Base-by-base conservation (phyloP, 306 rosid species). In the Pachyrhizus erosus region DNA sequence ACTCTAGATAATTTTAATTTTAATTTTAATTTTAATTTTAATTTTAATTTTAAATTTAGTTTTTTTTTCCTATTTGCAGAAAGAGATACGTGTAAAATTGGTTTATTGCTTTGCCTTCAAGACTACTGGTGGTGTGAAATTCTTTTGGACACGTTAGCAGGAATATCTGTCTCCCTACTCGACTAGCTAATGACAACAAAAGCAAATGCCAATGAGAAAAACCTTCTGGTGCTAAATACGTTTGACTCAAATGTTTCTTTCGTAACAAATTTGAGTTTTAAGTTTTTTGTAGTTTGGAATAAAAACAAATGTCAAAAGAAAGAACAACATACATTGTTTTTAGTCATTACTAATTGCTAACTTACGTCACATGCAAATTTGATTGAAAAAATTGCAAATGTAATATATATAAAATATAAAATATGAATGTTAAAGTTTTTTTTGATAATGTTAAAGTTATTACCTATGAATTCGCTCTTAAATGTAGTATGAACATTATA, bases 51-150 rank as follows among this genome's bases (percentile, higher is more conserved):
- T 3, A 20, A 40, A 5, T 4, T 11, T 70, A 43, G 27, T 70
- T 13, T 42, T 42, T 42, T 33, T 15, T 14, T 12, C 15, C 7
- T 17, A 42, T 49, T 66, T 34, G 43, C 42, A 34, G 42, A 71
- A 61, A 9, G 79, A 13, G 43, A 31, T 15, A 14, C 5, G 42
- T 39, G 66, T 26, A 61, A 72, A 72, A 61, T 70, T 64, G 84
- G 62, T 29, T n/a, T 42, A 21, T 60, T n/a, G 74, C 65, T 80
- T 80, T 80, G 73, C 79, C 84, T 72, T 80, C 65, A 80, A 70
- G 73, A 55, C 7, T 57, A 45, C 37, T 20, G 37, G 58, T n/a
- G 40, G 31, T 48, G 42, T 33, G 55, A 33, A 72, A 62, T 73
- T 51, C 58, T 24, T 73, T 51, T 73, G 11, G 75, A 31, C 33